Base-by-base conservation (phyloP, 805 yeast species). In the Kuraishia capsulata region DNA sequence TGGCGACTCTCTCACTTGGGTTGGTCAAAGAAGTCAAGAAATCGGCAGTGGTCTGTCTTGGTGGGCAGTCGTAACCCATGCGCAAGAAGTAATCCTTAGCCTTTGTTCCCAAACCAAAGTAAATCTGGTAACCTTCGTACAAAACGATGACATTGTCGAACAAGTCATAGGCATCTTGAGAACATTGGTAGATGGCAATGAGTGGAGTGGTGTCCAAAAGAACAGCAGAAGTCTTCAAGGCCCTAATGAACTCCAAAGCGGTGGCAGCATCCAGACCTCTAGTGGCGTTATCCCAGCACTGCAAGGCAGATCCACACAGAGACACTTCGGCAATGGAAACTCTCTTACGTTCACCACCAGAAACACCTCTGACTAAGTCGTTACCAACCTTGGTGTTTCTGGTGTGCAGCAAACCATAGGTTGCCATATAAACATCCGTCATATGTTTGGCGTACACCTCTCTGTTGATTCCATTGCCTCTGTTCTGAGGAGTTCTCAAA, bases 211-310 rank as follows among this genome's bases (percentile, higher is more conserved):
- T 61, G 18, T 68, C 69, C 44, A 64, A 47, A n/a, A 71, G 48
- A 23, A 60, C 49, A n/a, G 82, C 77, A 3, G 77, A 65, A 2
- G 76, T 63, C 52, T 72, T 76, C 47, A 78, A 62, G 19, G 79
- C 77, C 46, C 70, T 62, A 42, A 74, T 66, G 48, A 78, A 78
- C 51, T 77, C 82, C 50, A 75, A 62, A 24, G 85, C 85, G 35
- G 83, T 77, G 20, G 84, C 82, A 8, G 84, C 64, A 60, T 78
- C 85, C 48, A 78, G 69, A 54, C 84, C 85, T 64, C 85, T 73
- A 18, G 84, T 78, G 11, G 82, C 72, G 52, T 78, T 78, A 65
- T 78, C 80, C 79, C 80, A 74, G 57, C 76, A 71, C 50, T 73
- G 76, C 31, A 74, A 39, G 34, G 60, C 56, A 20, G 74, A 34